Evolutionary conservation across 768 basidiomycete species (phyloP).

Genomic region (Amanita phalloides): DNA sequence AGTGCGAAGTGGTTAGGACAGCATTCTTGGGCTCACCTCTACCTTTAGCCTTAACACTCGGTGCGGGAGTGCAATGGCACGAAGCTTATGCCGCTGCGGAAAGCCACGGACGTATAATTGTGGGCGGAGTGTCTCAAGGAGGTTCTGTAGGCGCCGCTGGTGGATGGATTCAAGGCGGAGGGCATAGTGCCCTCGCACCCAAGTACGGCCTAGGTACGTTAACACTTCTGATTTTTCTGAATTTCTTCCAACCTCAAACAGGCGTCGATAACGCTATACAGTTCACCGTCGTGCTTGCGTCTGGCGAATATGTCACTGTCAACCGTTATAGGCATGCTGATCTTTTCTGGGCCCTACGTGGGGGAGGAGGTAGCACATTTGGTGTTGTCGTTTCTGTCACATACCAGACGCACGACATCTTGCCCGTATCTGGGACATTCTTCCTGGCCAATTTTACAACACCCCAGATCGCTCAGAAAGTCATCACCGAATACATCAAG

Average conservation of each 20-base stretch:
- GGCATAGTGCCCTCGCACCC: slow-evolving; percentile 9
- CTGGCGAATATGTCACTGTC: slow-evolving; percentile 25
- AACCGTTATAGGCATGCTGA: slow-evolving; percentile 33
- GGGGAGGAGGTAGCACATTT: slow-evolving; percentile 29
- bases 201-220: neutral
- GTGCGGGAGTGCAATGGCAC: slow-evolving; percentile 34
- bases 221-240: neutral
- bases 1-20: neutral
- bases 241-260: slow-evolving; percentile 6
- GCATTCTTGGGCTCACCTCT: neutral
- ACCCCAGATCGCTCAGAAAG: neutral
- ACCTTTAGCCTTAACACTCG: slow-evolving; percentile 19
- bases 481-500: neutral
- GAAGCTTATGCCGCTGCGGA: slow-evolving; percentile 30
- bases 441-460: neutral
- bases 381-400: slow-evolving; percentile 37
- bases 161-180: slow-evolving; percentile 38
- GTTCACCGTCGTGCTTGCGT: slow-evolving; percentile 31
- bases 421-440: slow-evolving; percentile 19
- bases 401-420: slow-evolving; percentile 28
- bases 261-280: slow-evolving; percentile 39
- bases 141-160: slow-evolving; percentile 36
- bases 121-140: slow-evolving; percentile 29
- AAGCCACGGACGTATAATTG: slow-evolving; percentile 26
- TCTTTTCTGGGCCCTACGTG: slow-evolving; percentile 27